phyloP scores from a whole-genome alignment of 2,329 filamentous ascomycete genomes.

The Alternaria sp. region DNA sequence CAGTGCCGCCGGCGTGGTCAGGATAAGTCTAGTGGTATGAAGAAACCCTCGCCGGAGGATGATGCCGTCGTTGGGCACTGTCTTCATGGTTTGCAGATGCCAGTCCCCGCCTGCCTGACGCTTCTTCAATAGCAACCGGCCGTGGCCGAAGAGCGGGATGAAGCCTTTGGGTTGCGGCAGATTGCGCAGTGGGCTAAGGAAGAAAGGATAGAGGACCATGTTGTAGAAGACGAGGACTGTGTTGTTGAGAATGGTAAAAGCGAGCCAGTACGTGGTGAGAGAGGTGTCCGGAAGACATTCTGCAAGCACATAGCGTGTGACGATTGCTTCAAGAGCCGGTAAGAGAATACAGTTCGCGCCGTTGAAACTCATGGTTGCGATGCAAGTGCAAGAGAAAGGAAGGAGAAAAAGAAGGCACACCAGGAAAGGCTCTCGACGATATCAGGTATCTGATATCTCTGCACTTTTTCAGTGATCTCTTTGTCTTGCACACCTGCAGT shows the following conservation, averaged over 20 bases:
- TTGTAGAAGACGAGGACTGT: constrained; percentile 22
- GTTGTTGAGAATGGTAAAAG: constrained; percentile 25
- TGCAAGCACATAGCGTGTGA: constrained; percentile 29
- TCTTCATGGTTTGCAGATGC: constrained; percentile 46
- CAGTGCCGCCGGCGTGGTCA: constrained; percentile 51
- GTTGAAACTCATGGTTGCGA: constrained; percentile 22
- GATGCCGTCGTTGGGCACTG: constrained; percentile 50
- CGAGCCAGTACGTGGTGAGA: constrained; percentile 23
- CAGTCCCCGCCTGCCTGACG: constrained; percentile 40
- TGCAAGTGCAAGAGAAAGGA: constrained; percentile 20
- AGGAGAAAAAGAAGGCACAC: constrained; percentile 4
- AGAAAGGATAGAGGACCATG: constrained; percentile 46
- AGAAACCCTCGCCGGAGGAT: constrained; percentile 50
- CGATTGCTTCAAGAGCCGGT: constrained; percentile 25
- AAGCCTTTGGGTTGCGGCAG: constrained; percentile 42
- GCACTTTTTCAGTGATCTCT: neutral
- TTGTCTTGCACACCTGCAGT: neutral
- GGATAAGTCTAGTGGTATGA: constrained; percentile 45
- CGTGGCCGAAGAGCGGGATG: constrained; percentile 48
- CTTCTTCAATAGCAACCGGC: constrained; percentile 37
- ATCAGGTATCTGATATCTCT: neutral
- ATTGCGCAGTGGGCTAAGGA: constrained; percentile 49
- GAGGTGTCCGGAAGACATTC: constrained; percentile 17
- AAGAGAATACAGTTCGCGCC: constrained; percentile 19
- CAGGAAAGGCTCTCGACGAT: neutral